Evolutionary conservation across 495 filamentous ascomycete genomes (phyloP).

Genomic region (Trichoderma virens): DNA sequence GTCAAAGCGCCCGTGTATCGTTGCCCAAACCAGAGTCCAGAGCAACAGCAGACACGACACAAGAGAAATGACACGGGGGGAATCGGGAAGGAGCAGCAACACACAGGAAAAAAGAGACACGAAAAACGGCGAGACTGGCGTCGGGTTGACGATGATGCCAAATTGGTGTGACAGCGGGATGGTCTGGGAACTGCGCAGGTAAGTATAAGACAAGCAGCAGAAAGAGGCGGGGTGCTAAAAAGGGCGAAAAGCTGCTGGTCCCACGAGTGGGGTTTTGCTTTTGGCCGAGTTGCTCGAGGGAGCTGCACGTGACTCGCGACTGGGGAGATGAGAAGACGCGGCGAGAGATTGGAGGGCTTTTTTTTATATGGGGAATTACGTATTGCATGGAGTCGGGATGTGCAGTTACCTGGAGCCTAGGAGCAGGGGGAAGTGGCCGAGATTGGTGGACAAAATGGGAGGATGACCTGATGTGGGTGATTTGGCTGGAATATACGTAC

Average conservation of each 20-base stretch:
- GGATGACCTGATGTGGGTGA: no score
- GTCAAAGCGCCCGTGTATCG: background rate
- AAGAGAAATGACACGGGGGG: background rate
- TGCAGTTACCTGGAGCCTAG: no score
- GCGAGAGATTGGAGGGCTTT: background rate
- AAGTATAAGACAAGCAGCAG: background rate
- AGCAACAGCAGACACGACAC: background rate
- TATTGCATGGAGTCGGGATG: background rate
- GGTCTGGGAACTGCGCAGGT: background rate
- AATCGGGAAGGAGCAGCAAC: background rate
- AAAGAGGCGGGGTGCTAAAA: constrained; percentile 3
- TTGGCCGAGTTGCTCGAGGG: background rate
- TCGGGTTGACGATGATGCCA: background rate
- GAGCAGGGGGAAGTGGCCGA: no score
- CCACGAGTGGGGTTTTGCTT: background rate
- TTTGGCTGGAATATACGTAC: no score
- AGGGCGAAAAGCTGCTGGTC: background rate
- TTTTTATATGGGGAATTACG: constrained; percentile 7
- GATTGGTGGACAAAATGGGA: no score
- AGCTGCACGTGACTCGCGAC: constrained; percentile 1
- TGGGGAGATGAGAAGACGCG: background rate
- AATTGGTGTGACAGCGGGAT: constrained; percentile 9
- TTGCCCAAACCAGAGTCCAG: background rate
- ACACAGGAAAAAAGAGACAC: background rate
- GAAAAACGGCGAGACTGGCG: background rate